Conservation (phyloP, 2,329 filamentous ascomycete species). For the Scytalidium lignicola region DNA sequence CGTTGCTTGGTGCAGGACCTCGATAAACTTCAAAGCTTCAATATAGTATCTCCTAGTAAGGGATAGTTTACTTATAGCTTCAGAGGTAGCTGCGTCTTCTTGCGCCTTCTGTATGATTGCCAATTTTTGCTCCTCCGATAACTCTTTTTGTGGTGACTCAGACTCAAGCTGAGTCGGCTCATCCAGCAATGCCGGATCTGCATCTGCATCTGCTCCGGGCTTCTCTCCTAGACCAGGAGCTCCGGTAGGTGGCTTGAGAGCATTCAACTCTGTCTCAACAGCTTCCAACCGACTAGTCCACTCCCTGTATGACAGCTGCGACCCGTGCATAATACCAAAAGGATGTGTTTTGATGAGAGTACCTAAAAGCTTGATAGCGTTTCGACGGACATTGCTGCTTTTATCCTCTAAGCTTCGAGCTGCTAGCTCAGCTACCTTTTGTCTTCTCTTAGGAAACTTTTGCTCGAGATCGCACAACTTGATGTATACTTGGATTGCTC, state of each 20-base stretch:
- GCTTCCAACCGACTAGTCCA: conserved; percentile 80
- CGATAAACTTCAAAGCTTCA: conserved; percentile 92
- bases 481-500: conserved; percentile 88
- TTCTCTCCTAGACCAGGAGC: conserved; percentile 67
- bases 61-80: conserved; percentile 81
- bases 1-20: conserved; percentile 80
- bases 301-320: conserved; percentile 75
- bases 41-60: conserved; percentile 85
- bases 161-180: conserved; percentile 77
- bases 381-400: conserved; percentile 93
- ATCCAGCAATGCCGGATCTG: conserved; percentile 75
- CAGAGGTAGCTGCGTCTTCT: conserved; percentile 82
- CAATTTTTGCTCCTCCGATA: conserved; percentile 75
- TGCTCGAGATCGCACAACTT: conserved; percentile 91
- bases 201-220: conserved; percentile 67
- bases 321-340: conserved; percentile 86
- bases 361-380: conserved; percentile 87
- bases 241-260: conserved; percentile 71
- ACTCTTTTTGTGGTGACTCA: conserved; percentile 61
- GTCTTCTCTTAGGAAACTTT: conserved; percentile 89
- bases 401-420: conserved; percentile 91
- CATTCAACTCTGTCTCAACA: conserved; percentile 76
- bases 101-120: conserved; percentile 73
- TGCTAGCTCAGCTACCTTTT: conserved; percentile 81
- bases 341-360: conserved; percentile 91